phyloP scores from a whole-genome alignment of 768 basidiomycete genomes.

The Lyophyllum shimeji region DNA sequence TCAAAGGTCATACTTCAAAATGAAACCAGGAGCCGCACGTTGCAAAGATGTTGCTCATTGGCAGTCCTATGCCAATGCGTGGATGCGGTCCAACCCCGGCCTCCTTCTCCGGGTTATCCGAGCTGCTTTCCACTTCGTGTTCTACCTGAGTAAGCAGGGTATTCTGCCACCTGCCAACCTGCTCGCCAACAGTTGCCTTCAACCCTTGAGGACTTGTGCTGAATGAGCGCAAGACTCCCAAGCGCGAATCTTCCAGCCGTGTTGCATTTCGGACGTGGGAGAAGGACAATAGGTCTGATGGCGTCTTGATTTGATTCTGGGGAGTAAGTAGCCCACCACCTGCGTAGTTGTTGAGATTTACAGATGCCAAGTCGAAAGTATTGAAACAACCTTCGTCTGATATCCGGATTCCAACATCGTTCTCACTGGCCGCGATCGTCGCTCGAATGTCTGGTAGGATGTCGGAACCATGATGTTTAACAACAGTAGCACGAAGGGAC shows the following conservation, averaged over 20 bases:
- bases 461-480: conserved; percentile 43
- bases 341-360: conserved; percentile 24
- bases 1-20: neutral
- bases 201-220: conserved; percentile 63
- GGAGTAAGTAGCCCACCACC: conserved; percentile 69
- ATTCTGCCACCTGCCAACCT: conserved; percentile 52
- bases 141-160: conserved; percentile 19
- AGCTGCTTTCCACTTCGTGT: conserved; percentile 20
- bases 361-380: neutral
- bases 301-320: conserved; percentile 48
- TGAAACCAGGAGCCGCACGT: conserved; percentile 43
- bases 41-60: conserved; percentile 88
- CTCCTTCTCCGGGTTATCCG: conserved; percentile 38
- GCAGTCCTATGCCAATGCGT: conserved; percentile 78
- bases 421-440: conserved; percentile 73
- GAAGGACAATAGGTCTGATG: conserved; percentile 86
- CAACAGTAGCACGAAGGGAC: conserved; percentile 72
- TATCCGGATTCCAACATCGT: conserved; percentile 79
- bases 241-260: conserved; percentile 62
- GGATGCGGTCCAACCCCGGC: conserved; percentile 53
- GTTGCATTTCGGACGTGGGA: conserved; percentile 80
- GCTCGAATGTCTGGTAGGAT: conserved; percentile 62
- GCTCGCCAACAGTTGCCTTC: conserved; percentile 79
- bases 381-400: conserved; percentile 75
- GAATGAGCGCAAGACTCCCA: conserved; percentile 66